Evolutionary conservation across 2,329 filamentous ascomycete species (phyloP).

Genomic region (Chaetomium strumarium): DNA sequence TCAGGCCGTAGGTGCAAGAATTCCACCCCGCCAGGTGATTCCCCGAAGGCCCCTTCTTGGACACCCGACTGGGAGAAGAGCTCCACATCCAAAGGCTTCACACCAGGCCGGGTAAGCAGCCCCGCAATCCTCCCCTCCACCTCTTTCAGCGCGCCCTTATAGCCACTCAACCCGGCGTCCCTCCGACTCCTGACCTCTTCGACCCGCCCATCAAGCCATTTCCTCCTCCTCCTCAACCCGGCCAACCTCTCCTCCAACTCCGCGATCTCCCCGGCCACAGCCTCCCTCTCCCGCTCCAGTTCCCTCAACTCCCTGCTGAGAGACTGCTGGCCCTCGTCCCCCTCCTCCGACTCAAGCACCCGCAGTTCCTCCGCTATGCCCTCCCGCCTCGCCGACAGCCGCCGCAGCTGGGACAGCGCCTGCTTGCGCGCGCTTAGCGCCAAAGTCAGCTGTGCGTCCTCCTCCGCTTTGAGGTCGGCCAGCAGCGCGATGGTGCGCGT

Average conservation of each 20-base stretch:
- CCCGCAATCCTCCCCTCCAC: slow-evolving; percentile 56
- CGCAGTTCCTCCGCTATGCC: slow-evolving; percentile 48
- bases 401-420: slow-evolving; percentile 53
- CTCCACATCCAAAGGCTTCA: slow-evolving; percentile 47
- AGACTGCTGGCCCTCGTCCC: slow-evolving; percentile 36
- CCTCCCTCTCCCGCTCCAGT: slow-evolving; percentile 49
- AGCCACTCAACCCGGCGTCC: slow-evolving; percentile 67
- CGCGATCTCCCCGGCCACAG: slow-evolving; percentile 57
- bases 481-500: slow-evolving; percentile 58
- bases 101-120: slow-evolving; percentile 54
- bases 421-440: slow-evolving; percentile 52
- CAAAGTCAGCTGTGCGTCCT: slow-evolving; percentile 53
- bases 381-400: slow-evolving; percentile 44
- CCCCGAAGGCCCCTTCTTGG: slow-evolving; percentile 16
- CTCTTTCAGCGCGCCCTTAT: slow-evolving; percentile 59
- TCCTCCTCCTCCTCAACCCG: slow-evolving; percentile 53
- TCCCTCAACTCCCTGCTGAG: slow-evolving; percentile 54
- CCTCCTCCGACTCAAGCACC: slow-evolving; percentile 41
- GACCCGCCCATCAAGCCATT: slow-evolving; percentile 54
- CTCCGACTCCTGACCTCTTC: slow-evolving; percentile 58
- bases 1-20: slow-evolving; percentile 58
- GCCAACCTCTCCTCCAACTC: slow-evolving; percentile 59
- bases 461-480: slow-evolving; percentile 60
- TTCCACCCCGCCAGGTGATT: slow-evolving; percentile 39
- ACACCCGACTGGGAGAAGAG: slow-evolving; percentile 28